phyloP scores from a whole-genome alignment of 2,329 filamentous ascomycete species.

The Berkeleyomyces rouxiae region DNA sequence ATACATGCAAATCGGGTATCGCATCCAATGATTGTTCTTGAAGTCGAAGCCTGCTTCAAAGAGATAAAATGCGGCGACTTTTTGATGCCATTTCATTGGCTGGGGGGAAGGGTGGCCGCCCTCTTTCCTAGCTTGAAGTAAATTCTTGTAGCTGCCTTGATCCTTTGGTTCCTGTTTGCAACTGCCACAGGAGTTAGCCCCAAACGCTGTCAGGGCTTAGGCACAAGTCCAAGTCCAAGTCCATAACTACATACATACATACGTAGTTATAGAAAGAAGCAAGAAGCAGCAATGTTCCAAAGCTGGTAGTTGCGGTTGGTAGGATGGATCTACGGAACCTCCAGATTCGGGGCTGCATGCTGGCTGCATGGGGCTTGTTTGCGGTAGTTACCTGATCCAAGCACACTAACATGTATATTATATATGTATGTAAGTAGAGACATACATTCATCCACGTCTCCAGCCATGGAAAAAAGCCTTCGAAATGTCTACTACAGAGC shows the following conservation, averaged over 20 bases:
- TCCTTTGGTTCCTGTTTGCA: background rate
- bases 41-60: background rate
- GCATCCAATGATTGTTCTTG: no score
- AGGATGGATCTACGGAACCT: background rate
- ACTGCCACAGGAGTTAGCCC: background rate
- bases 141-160: background rate
- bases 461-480: background rate
- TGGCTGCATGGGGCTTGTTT: background rate
- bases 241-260: no score
- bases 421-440: background rate
- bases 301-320: background rate
- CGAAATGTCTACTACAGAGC: background rate
- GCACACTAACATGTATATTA: background rate
- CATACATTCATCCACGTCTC: background rate
- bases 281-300: background rate
- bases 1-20: no score
- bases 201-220: no score
- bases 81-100: background rate
- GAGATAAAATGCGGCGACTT: background rate
- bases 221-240: no score
- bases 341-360: background rate
- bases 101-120: no score
- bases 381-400: background rate
- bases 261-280: no score
- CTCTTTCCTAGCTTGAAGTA: background rate